phyloP scores from a whole-genome alignment of 179 eudicot genomes.

The Nepenthes alata region DNA sequence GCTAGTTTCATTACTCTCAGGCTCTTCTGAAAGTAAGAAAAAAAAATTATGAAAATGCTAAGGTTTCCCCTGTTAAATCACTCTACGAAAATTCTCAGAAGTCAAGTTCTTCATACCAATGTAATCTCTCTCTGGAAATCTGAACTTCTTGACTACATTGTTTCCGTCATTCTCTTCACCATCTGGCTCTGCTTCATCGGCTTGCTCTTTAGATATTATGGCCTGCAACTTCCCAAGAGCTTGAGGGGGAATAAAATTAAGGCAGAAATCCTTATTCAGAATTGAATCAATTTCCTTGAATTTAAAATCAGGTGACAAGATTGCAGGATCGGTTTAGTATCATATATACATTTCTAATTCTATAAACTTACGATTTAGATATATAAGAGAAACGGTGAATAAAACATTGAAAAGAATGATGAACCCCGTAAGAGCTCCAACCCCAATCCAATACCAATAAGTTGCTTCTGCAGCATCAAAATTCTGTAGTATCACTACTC shows the following conservation, averaged over 20 bases:
- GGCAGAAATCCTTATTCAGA: neutral
- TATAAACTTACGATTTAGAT: slow-evolving; percentile 54
- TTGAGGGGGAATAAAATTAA: slow-evolving; percentile 1
- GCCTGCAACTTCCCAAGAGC: slow-evolving; percentile 48
- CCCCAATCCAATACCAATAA: slow-evolving; percentile 88
- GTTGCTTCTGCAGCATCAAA: slow-evolving; percentile 34
- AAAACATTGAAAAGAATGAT: slow-evolving; percentile 31
- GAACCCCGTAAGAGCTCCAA: slow-evolving; percentile 62
- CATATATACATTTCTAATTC: neutral
- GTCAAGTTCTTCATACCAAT: no score
- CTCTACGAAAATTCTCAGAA: no score
- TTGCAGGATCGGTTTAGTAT: neutral
- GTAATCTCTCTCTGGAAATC: no score
- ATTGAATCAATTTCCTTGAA: neutral
- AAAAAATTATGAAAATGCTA: neutral
- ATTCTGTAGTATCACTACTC: slow-evolving; percentile 43
- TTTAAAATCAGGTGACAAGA: no score
- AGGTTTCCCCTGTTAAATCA: neutral
- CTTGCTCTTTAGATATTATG: neutral
- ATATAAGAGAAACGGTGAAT: slow-evolving; percentile 14
- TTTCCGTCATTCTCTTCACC: neutral
- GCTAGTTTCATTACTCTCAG: neutral
- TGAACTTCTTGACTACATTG: neutral
- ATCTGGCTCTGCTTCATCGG: neutral
- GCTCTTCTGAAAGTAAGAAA: neutral